A percentile compares a stretch with the other conserved stretches of the same genome.
phyloP scores from a whole-genome alignment of 2,329 filamentous ascomycete genomes.

The Tolypocladium tropicale region DNA sequence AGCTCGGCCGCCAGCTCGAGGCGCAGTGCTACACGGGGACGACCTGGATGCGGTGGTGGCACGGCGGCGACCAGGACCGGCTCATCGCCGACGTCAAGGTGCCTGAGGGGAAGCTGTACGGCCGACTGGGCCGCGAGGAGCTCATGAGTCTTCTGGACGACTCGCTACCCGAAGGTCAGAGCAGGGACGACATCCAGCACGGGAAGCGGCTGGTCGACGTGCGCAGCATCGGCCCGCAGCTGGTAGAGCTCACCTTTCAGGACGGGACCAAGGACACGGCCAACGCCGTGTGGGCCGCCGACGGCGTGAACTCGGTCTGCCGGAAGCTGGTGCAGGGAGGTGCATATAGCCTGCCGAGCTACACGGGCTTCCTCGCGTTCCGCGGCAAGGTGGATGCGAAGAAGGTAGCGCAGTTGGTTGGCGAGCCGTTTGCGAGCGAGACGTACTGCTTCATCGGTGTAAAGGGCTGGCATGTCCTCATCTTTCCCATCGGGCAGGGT shows the following conservation, averaged over 20 bases:
- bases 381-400: not conserved
- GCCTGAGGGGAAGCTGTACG: not conserved
- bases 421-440: not conserved
- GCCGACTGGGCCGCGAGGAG: not conserved
- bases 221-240: not conserved
- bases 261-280: not conserved
- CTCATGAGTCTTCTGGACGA: constrained; percentile 1
- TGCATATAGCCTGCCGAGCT: not conserved
- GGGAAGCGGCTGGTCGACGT: constrained; percentile 1
- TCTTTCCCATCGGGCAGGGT: not conserved
- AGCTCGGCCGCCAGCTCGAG: not conserved
- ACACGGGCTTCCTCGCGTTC: not conserved
- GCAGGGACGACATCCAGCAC: not conserved
- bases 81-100: constrained; percentile 1
- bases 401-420: not conserved
- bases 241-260: not conserved
- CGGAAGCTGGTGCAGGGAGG: not conserved
- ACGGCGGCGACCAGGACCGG: constrained; percentile 1
- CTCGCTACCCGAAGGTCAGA: not conserved
- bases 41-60: constrained; percentile 1
- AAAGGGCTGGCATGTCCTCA: not conserved
- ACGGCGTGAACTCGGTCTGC: constrained; percentile 1
- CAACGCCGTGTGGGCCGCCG: constrained; percentile 2
- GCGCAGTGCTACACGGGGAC: not conserved
- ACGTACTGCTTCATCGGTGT: not conserved